A percentile compares a stretch with the other conserved stretches of the same genome.
phyloP scores from a whole-genome alignment of 23 red algal species.

The Chondrus crispus region DNA sequence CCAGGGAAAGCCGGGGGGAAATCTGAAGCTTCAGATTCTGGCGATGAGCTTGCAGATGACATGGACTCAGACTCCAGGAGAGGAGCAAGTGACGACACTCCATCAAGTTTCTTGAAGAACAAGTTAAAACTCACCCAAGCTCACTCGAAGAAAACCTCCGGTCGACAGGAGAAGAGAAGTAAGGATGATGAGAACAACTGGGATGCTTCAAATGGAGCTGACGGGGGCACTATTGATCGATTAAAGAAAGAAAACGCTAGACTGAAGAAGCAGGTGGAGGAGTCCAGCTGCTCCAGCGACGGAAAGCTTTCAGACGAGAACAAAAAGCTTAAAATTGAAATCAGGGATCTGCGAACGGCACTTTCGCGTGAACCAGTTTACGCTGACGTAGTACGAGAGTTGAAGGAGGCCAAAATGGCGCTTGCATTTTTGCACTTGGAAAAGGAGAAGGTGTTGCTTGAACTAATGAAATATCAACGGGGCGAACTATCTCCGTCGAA shows the following conservation, averaged over 20 bases:
- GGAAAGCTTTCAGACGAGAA: slow-evolving; percentile 38
- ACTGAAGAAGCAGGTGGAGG: slow-evolving; percentile 70
- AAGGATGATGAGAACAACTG: slow-evolving; percentile 45
- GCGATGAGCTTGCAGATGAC: slow-evolving; percentile 31
- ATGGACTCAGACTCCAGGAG: slow-evolving; percentile 21
- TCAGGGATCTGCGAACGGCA: slow-evolving; percentile 42
- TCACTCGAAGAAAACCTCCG: slow-evolving; percentile 52
- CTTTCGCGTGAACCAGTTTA: slow-evolving; percentile 69
- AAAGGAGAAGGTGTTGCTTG: slow-evolving; percentile 58
- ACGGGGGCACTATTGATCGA: slow-evolving; percentile 25
- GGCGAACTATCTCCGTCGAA: slow-evolving; percentile 25
- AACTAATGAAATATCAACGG: slow-evolving; percentile 70
- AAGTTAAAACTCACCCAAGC: slow-evolving; percentile 54
- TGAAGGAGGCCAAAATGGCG: slow-evolving; percentile 83
- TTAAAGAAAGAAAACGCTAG: slow-evolving; percentile 60
- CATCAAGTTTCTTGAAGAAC: slow-evolving; percentile 33
- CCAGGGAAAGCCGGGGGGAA: slow-evolving; percentile 1
- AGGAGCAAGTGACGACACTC: background rate
- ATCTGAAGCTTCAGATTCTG: slow-evolving; percentile 8
- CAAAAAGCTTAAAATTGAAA: slow-evolving; percentile 46
- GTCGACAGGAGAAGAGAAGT: background rate
- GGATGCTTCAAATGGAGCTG: slow-evolving; percentile 12
- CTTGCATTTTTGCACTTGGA: slow-evolving; percentile 66
- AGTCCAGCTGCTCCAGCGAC: slow-evolving; percentile 15
- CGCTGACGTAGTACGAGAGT: slow-evolving; percentile 54